Evolutionary conservation across 306 rosid genomes (phyloP).

Genomic region (Carpinus viminea): DNA sequence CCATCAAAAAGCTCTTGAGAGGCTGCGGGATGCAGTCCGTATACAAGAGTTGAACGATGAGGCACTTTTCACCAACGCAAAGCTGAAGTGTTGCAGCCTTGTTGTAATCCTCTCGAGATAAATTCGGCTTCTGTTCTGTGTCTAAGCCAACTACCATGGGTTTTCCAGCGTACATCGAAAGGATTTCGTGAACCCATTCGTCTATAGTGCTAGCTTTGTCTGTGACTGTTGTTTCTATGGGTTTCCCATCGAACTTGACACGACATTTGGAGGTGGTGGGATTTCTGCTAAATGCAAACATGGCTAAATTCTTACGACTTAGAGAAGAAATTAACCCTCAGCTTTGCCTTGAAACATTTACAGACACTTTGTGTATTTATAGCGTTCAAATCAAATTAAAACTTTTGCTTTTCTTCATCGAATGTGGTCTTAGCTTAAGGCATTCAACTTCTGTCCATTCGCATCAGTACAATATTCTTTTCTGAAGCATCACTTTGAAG

Average conservation of each 20-base stretch:
- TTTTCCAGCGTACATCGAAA: neutral
- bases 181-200: neutral
- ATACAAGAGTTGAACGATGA: conserved; percentile 13
- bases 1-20: neutral
- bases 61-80: conserved; percentile 27
- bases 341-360: too few species aligned
- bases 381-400: too few species aligned
- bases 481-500: too few species aligned
- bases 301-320: neutral
- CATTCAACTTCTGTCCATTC: too few species aligned
- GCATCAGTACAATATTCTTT: too few species aligned
- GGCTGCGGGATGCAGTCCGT: neutral
- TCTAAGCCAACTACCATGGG: neutral
- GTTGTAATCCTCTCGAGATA: neutral
- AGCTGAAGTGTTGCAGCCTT: conserved; percentile 23
- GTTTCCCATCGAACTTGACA: neutral
- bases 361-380: too few species aligned
- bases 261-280: neutral
- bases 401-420: too few species aligned
- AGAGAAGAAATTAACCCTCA: too few species aligned
- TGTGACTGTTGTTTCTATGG: neutral
- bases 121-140: neutral
- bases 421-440: too few species aligned
- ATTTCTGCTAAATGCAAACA: neutral
- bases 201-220: neutral